phyloP scores from a whole-genome alignment of 257 asterid species.

The Solanum piurae region DNA sequence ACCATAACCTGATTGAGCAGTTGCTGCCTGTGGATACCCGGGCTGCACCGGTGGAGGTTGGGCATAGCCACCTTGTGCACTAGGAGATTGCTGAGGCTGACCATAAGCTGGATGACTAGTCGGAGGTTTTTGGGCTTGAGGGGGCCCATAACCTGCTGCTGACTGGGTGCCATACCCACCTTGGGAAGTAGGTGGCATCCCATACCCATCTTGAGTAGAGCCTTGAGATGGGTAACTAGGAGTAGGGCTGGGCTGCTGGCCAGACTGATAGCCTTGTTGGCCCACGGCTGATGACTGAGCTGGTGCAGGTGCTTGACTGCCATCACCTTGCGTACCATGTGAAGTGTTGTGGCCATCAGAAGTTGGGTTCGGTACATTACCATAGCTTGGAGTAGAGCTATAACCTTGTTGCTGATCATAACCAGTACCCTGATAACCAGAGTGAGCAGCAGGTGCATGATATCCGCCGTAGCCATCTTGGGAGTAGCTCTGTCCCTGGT shows the following conservation, averaged over 20 bases:
- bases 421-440: slow-evolving; percentile 48
- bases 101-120: slow-evolving; percentile 30
- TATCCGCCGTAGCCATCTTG: slow-evolving; percentile 72
- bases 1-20: slow-evolving; percentile 19
- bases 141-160: background rate
- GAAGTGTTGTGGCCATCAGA: slow-evolving; percentile 44
- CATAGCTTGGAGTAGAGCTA: slow-evolving; percentile 46
- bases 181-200: slow-evolving; percentile 46
- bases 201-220: slow-evolving; percentile 49
- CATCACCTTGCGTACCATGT: slow-evolving; percentile 55
- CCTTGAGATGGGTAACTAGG: slow-evolving; percentile 48
- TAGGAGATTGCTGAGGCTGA: slow-evolving; percentile 44
- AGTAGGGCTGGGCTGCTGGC: slow-evolving; percentile 39
- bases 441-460: slow-evolving; percentile 37
- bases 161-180: slow-evolving; percentile 22
- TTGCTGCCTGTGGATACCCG: slow-evolving; percentile 10
- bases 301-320: slow-evolving; percentile 47
- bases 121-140: slow-evolving; percentile 23
- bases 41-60: slow-evolving; percentile 27
- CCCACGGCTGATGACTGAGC: slow-evolving; percentile 26
- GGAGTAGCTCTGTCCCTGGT: slow-evolving; percentile 68
- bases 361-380: slow-evolving; percentile 24
- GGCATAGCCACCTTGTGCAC: slow-evolving; percentile 31
- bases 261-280: slow-evolving; percentile 35
- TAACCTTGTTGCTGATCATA: slow-evolving; percentile 79